Percentiles rank a stretch among this genome's conserved stretches.
phyloP scores from a whole-genome alignment of 73 alveolate genomes.

The Effrenium voratum region DNA sequence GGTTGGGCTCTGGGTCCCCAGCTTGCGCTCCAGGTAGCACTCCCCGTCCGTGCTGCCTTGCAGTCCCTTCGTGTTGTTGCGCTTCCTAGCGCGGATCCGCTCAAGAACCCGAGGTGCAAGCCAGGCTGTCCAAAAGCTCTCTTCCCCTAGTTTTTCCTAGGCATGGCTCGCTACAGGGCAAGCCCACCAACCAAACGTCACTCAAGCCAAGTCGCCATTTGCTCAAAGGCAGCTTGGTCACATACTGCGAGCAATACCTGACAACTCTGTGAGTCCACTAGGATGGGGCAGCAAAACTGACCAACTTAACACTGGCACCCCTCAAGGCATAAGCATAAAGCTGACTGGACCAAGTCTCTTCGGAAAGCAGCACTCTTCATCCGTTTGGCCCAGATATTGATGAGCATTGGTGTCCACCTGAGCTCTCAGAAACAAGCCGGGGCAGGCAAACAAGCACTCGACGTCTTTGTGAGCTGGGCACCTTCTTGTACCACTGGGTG shows the following conservation, averaged over 20 bases:
- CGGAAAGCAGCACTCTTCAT: conserved; percentile 75
- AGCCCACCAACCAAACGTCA: neutral
- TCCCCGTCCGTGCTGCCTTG: conserved; percentile 83
- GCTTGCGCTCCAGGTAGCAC: conserved; percentile 37
- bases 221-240: conserved; percentile 4
- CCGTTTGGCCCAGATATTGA: conserved; percentile 67
- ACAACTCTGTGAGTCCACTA: neutral
- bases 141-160: too few relatives aligned
- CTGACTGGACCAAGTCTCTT: neutral
- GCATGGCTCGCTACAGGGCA: too few relatives aligned
- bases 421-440: neutral
- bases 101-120: neutral
- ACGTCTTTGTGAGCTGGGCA: neutral
- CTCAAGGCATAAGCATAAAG: neutral
- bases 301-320: neutral
- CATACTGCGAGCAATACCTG: conserved; percentile 41
- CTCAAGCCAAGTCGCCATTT: conserved; percentile 22
- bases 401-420: conserved; percentile 76
- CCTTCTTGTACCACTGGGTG: conserved; percentile 89
- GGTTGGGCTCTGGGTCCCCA: neutral
- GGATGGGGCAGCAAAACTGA: neutral
- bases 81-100: conserved; percentile 29
- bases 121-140: neutral
- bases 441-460: neutral
- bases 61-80: conserved; percentile 3